phyloP scores from a whole-genome alignment of 495 filamentous ascomycete species.

The Pseudoneurospora amorphoporcata region DNA sequence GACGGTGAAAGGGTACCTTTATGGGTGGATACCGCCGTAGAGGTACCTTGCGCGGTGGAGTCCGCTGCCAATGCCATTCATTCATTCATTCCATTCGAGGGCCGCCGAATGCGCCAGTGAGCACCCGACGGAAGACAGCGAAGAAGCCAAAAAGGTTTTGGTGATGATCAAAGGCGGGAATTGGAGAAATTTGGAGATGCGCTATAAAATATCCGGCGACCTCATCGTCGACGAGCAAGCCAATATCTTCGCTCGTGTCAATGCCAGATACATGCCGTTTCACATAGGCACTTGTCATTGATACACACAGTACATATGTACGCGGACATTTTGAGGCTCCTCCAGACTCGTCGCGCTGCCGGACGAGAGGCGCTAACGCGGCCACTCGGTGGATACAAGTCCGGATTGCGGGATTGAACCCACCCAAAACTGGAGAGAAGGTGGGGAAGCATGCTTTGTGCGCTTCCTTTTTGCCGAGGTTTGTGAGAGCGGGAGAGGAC shows the following conservation, averaged over 20 bases:
- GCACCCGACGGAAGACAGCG: neutral
- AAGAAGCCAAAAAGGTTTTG: neutral
- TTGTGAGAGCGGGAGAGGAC: constrained; percentile 5
- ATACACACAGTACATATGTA: neutral
- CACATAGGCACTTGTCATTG: neutral
- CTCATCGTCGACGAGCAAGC: neutral
- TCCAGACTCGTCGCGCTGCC: neutral
- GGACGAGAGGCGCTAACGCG: neutral
- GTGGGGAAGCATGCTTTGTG: neutral
- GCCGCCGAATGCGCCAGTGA: neutral
- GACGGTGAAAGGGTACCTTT: neutral
- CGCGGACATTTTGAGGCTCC: neutral
- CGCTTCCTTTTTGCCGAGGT: constrained; percentile 25
- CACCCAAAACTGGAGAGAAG: neutral
- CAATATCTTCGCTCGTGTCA: neutral
- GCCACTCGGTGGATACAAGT: neutral
- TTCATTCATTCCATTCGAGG: neutral
- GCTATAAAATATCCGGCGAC: neutral
- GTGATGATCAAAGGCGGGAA: neutral
- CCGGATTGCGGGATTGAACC: neutral
- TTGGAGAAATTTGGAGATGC: neutral
- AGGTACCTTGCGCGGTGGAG: neutral
- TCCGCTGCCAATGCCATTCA: neutral
- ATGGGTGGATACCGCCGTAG: neutral
- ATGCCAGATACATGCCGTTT: neutral